Conservation (phyloP, 495 filamentous ascomycete species). For the Aspergillus carlsbadensis region DNA sequence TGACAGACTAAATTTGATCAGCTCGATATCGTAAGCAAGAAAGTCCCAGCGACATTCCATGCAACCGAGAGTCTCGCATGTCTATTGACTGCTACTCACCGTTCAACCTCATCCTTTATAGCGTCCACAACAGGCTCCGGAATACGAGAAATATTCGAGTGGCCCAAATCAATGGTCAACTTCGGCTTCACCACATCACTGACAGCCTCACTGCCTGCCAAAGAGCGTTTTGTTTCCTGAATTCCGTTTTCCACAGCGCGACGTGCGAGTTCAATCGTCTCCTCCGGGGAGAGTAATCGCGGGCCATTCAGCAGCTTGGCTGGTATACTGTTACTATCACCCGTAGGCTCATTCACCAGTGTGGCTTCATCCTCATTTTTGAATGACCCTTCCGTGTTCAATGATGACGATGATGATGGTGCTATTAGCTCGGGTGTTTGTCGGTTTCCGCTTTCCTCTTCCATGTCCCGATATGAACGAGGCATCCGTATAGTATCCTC, state of each 20-base stretch:
- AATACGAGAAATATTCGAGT: constrained; percentile 74
- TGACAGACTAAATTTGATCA: constrained; percentile 61
- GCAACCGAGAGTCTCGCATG: background rate
- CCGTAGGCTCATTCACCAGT: constrained; percentile 31
- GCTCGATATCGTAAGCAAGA: background rate
- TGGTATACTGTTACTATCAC: constrained; percentile 20
- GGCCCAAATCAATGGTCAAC: constrained; percentile 84
- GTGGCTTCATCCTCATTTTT: constrained; percentile 34
- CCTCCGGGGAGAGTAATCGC: constrained; percentile 37
- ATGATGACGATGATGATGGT: constrained; percentile 23
- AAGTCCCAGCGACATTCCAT: background rate
- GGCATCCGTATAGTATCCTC: constrained; percentile 41
- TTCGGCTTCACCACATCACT: constrained; percentile 71
- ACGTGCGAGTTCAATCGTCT: constrained; percentile 57
- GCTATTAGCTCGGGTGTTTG: constrained; percentile 25
- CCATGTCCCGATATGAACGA: constrained; percentile 33
- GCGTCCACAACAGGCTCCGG: constrained; percentile 89
- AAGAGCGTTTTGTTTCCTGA: constrained; percentile 65
- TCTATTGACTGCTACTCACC: constrained; percentile 51
- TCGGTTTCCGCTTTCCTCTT: constrained; percentile 32
- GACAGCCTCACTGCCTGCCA: constrained; percentile 65
- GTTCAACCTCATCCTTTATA: constrained; percentile 88
- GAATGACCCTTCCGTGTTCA: constrained; percentile 28
- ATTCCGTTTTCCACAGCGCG: constrained; percentile 66
- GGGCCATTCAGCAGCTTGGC: constrained; percentile 24